phyloP scores from a whole-genome alignment of 352 stramenopile species.

The Albugo candida region DNA sequence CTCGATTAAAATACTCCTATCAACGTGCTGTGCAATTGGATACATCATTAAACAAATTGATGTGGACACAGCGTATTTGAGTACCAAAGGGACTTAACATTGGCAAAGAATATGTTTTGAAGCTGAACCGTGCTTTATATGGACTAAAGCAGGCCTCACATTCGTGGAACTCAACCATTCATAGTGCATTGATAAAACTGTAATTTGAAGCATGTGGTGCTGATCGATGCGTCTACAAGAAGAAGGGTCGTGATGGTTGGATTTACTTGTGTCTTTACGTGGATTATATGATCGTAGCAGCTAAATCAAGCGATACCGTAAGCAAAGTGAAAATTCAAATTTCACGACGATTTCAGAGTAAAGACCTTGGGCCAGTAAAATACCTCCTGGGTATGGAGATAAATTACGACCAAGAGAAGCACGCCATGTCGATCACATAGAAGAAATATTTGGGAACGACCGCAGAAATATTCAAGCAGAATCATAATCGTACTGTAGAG shows the following conservation, averaged over 20 bases:
- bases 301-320: conserved; percentile 1
- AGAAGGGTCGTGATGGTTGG: conserved; percentile 1
- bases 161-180: conserved; percentile 12
- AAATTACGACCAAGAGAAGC: conserved; percentile 1
- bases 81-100: background rate
- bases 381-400: conserved; percentile 13
- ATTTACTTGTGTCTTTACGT: conserved; percentile 8
- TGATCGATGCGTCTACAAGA: conserved; percentile 10
- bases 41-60: conserved; percentile 9
- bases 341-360: conserved; percentile 6
- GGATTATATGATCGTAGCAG: conserved; percentile 9
- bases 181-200: conserved; percentile 4
- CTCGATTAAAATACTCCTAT: background rate
- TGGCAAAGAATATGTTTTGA: conserved; percentile 3
- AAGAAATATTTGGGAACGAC: conserved; percentile 9
- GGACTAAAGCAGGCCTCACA: conserved; percentile 8
- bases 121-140: conserved; percentile 9
- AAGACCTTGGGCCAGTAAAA: conserved; percentile 5
- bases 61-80: conserved; percentile 12
- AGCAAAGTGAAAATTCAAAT: conserved; percentile 4
- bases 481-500: too few species aligned
- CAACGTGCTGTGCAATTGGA: conserved; percentile 1
- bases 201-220: conserved; percentile 5
- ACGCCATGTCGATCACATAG: conserved; percentile 9
- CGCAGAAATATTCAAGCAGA: background rate